A percentile compares a stretch with the other conserved stretches of the same genome.
Evolutionary conservation across 1,284 basidiomycete genomes (phyloP).

Genomic region (Sporisorium scitamineum): DNA sequence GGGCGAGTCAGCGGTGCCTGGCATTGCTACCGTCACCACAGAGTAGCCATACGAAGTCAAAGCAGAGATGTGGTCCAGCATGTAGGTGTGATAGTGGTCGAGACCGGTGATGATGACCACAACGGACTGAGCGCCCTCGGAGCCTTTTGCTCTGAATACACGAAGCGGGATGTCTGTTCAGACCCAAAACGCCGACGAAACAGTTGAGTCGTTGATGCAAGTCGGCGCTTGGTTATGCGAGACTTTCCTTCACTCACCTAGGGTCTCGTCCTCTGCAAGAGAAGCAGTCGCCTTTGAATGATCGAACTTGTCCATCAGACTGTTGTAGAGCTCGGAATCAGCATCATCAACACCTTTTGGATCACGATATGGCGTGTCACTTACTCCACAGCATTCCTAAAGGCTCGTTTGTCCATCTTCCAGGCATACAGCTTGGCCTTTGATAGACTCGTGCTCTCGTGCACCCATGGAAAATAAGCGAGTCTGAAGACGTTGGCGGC

Average conservation of each 20-base stretch:
- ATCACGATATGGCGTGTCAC: neutral
- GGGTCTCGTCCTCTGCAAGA: conserved; percentile 5
- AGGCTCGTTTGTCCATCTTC: conserved; percentile 31
- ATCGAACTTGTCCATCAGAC: conserved; percentile 15
- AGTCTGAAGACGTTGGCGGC: conserved; percentile 38
- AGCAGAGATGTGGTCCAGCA: conserved; percentile 18
- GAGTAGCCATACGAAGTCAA: conserved; percentile 22
- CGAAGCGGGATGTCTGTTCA: conserved; percentile 24
- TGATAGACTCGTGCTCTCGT: conserved; percentile 27
- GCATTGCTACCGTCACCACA: conserved; percentile 34
- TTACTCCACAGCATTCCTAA: conserved; percentile 15
- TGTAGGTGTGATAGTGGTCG: conserved; percentile 46
- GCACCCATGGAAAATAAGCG: conserved; percentile 46
- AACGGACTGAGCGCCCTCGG: conserved; percentile 17
- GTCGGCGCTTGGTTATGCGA: too few species aligned
- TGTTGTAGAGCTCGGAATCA: neutral
- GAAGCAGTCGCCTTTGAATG: neutral
- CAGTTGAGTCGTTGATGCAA: neutral
- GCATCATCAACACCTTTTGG: neutral
- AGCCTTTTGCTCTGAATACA: conserved; percentile 19
- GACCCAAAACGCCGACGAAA: neutral
- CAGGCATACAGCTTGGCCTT: conserved; percentile 34
- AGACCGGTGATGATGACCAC: conserved; percentile 48
- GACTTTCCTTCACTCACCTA: neutral
- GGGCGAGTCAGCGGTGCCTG: conserved; percentile 48